Evolutionary conservation across 1,284 basidiomycete genomes (phyloP), one percentile per base, ranked within the genome.

Genomic region (Sanghuangporus baumii): DNA sequence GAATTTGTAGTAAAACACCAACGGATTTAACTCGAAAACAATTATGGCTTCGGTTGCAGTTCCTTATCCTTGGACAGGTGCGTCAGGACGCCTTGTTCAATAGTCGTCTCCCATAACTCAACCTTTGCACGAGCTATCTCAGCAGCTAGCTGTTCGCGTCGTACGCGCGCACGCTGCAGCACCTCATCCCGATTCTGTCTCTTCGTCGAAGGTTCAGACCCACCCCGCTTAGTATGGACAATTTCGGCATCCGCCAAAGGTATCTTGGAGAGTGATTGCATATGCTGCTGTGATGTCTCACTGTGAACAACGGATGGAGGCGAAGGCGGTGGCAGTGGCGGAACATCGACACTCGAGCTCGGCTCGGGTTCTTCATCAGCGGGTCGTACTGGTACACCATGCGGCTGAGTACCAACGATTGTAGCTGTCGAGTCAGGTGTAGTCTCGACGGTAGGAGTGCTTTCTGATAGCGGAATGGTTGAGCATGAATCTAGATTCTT

Each of bases 91-190:
- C 85, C 87, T 67, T 87, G 83, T 73, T 91, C 89, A 60, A 91
- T 80, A 50, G 85, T 86, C 56, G 81, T 81, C 73, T 89, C 87
- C 89, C 89, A 90, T 57, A 89, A 72, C 69, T 87, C 83, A 23
- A 82, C 76, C 69, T 86, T 85, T 23, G 85, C 81, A 56, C 75
- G 76, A 61, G 85, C 78, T 59, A 91, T 74, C 72, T 87, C 84
- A n/a, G 74, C 73, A 59, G 74, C 74, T 47, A 91, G 68, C 66
- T 82, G 75, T 60, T 73, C 73, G 63, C 81, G 79, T 68, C 82
- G 78, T 66, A 81, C 80, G 60, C 74, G 77, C 20, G 86, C 87
- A 18, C 78, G 76, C 50, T 71, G 75, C 37, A 89, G 65, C 31
- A 85, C 74, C 9, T 81, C 81, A 37, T 74, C 74, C 66, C 76